Evolutionary conservation across 495 filamentous ascomycete genomes (phyloP).

Genomic region (Antarctomyces pellizariae): DNA sequence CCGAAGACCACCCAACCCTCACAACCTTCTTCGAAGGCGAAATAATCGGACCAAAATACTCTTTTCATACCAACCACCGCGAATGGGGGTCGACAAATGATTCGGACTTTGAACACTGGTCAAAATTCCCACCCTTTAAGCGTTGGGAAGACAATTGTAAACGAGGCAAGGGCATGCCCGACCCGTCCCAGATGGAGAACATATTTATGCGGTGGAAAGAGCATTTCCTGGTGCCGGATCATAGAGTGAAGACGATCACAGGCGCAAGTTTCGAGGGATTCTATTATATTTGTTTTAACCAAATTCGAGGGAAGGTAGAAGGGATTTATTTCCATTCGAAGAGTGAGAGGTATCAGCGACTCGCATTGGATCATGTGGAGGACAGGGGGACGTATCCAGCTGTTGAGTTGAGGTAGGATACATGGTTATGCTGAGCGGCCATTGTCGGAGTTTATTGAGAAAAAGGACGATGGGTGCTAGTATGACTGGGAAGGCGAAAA

Average conservation of each 20-base stretch:
- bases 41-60: slow-evolving; percentile 88
- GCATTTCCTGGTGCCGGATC: slow-evolving; percentile 90
- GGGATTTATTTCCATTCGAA: slow-evolving; percentile 97
- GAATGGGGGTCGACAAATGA: slow-evolving; percentile 86
- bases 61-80: slow-evolving; percentile 72
- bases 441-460: no score
- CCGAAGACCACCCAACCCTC: slow-evolving; percentile 82
- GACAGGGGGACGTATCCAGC: slow-evolving; percentile 70
- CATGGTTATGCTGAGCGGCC: no score
- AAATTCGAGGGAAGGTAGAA: slow-evolving; percentile 56
- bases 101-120: slow-evolving; percentile 86
- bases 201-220: slow-evolving; percentile 99
- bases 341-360: slow-evolving; percentile 89
- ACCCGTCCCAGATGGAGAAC: slow-evolving; percentile 64
- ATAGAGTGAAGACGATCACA: slow-evolving; percentile 66
- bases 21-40: slow-evolving; percentile 98
- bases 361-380: slow-evolving; percentile 70
- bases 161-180: slow-evolving; percentile 31
- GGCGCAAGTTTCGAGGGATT: slow-evolving; percentile 97
- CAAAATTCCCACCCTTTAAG: slow-evolving; percentile 65
- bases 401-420: slow-evolving; percentile 89
- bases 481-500: no score
- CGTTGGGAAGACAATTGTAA: slow-evolving; percentile 53
- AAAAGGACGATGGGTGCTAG: no score
- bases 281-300: slow-evolving; percentile 99